Conservation (phyloP, 345 rosid genomes). For the Euphorbia lathyris region DNA sequence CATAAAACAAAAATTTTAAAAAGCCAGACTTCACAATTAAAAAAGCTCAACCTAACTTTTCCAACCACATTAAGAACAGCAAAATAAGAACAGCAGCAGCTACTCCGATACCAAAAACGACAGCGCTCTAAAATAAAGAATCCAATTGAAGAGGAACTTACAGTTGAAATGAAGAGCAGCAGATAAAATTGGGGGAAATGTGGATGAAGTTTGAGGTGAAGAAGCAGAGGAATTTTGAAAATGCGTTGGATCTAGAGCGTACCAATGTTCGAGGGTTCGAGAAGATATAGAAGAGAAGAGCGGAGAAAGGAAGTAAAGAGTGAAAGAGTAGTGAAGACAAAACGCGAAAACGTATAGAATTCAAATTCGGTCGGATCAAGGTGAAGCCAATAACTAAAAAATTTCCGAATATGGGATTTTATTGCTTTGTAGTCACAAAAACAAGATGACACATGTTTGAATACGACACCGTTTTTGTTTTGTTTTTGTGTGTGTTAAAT, state of each 20-base stretch:
- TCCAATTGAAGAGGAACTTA: not conserved
- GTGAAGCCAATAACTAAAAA: not conserved
- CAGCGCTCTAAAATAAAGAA: not conserved
- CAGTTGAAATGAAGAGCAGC: not conserved
- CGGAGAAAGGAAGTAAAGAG: not conserved
- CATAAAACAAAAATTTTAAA: too few species aligned
- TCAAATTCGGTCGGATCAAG: slow-evolving; percentile 6
- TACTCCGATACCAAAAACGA: not conserved
- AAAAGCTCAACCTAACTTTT: not conserved
- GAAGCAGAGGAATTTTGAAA: not conserved
- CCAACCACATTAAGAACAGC: not conserved
- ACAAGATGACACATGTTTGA: not conserved
- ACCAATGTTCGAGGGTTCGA: not conserved
- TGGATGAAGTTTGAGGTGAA: not conserved
- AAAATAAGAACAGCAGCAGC: not conserved
- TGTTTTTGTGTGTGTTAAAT: too few species aligned
- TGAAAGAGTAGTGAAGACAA: not conserved
- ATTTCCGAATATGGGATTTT: not conserved
- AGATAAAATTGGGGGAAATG: too few species aligned
- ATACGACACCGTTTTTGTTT: not conserved
- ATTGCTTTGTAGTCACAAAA: not conserved
- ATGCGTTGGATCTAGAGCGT: not conserved
- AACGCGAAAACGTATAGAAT: too few species aligned
- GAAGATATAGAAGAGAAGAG: not conserved
- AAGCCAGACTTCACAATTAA: not conserved